These are phyloP conservation scores for Cicer arietinum DNA, from an alignment of 306 rosid genomes.

Conservation along the genomic window DNA sequence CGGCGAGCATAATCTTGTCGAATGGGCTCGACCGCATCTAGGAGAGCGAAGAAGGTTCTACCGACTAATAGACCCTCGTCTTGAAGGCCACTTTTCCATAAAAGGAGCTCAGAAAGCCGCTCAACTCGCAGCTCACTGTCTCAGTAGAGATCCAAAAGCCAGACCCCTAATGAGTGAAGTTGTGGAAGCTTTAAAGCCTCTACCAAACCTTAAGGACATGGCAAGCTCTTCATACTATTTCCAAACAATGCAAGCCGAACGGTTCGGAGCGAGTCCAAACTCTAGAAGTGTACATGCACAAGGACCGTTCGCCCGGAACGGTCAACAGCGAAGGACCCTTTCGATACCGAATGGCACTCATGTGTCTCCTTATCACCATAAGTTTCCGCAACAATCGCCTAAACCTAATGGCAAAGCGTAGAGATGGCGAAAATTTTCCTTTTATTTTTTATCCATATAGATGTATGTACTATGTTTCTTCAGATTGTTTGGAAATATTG, in stretches of 20 bases:
- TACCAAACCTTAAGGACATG: constrained; percentile 94
- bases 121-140: constrained; percentile 91
- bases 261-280: constrained; percentile 70
- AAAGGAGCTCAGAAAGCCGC: constrained; percentile 93
- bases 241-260: constrained; percentile 82
- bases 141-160: constrained; percentile 86
- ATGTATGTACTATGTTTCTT: constrained; percentile 52
- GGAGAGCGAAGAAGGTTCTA: constrained; percentile 91
- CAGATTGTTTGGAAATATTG: constrained; percentile 51
- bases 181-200: constrained; percentile 87
- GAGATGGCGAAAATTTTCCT: constrained; percentile 49
- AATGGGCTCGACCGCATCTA: constrained; percentile 98
- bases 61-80: constrained; percentile 86
- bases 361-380: constrained; percentile 94
- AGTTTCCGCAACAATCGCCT: constrained; percentile 82
- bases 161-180: constrained; percentile 96
- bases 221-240: constrained; percentile 93
- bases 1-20: constrained; percentile 96
- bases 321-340: constrained; percentile 78
- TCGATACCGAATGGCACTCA: constrained; percentile 74
- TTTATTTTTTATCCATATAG: constrained; percentile 41
- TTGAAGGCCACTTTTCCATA: constrained; percentile 94
- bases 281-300: constrained; percentile 66
- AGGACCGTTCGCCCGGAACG: constrained; percentile 69
- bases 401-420: constrained; percentile 80